phyloP scores from a whole-genome alignment of 352 stramenopile species.

The Saprolegnia diclina region DNA sequence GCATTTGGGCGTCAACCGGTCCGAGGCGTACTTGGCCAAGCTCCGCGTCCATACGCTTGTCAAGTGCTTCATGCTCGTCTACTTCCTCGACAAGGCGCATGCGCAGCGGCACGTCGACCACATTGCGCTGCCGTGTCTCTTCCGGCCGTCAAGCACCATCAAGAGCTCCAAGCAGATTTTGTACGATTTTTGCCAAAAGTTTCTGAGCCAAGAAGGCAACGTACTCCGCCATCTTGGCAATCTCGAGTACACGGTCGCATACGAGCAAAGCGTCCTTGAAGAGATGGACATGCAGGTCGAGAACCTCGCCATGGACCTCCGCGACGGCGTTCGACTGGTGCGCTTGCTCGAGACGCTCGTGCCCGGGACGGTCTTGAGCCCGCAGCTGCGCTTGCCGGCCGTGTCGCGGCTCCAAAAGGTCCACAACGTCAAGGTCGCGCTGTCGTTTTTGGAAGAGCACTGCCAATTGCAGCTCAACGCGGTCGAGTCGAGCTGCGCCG shows the following conservation, averaged over 20 bases:
- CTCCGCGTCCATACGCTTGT: constrained; percentile 85
- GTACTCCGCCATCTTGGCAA: constrained; percentile 91
- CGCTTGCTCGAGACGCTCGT: constrained; percentile 91
- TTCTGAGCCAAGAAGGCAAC: constrained; percentile 90
- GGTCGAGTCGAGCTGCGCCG: constrained; percentile 11
- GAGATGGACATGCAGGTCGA: constrained; percentile 91
- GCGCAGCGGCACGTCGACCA: constrained; percentile 67
- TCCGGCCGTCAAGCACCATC: constrained; percentile 53
- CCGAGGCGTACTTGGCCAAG: constrained; percentile 62
- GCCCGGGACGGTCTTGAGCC: constrained; percentile 17
- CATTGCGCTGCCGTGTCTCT: constrained; percentile 83
- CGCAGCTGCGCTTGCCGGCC: constrained; percentile 87
- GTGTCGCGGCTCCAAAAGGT: constrained; percentile 94
- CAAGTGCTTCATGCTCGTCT: constrained; percentile 89
- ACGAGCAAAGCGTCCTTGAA: constrained; percentile 91
- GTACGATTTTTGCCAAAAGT: constrained; percentile 88
- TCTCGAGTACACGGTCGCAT: constrained; percentile 80
- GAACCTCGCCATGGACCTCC: constrained; percentile 91
- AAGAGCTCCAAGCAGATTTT: constrained; percentile 92
- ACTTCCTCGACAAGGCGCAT: constrained; percentile 90
- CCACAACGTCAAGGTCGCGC: constrained; percentile 92
- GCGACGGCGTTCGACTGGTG: constrained; percentile 92
- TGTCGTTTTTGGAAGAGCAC: constrained; percentile 77
- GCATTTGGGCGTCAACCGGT: constrained; percentile 33
- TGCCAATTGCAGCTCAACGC: constrained; percentile 37